Evolutionary conservation across 441 rosid species (phyloP), one percentile per base, ranked within the genome.

Genomic region (Aleurites moluccanus): DNA sequence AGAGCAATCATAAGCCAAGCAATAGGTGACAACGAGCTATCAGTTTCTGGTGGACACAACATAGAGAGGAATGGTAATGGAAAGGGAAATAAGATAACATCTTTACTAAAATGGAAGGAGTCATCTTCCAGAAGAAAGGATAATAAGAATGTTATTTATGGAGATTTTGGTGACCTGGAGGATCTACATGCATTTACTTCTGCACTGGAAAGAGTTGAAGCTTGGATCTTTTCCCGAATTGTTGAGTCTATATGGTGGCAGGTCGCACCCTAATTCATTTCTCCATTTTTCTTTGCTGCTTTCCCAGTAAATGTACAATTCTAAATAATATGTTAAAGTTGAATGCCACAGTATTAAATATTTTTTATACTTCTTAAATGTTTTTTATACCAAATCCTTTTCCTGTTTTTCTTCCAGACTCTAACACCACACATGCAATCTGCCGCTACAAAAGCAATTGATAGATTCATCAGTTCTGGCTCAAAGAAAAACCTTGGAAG

Each of bases 161-260:
- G 76, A 68, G 79, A 80, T 67, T 76, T 73, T 55, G 76, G 83
- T 75, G 87, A 87, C 61, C 88, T 93, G 93, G 88, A 90, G 59
- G 87, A 88, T 77, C 90, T 93, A 38, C 69, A 20, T 69, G 76
- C 84, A 60, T 88, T 92, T 74, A 81, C 77, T 76, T 81, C 82
- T 61, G 92, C 96, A n/a, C 85, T 96, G 42, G 93, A 91, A 86
- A 93, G 80, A 83, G 88, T 93, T 73, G 97, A 93, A 89, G 87
- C 91, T 75, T 96, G 98, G 99, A 91, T 91, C 82, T 96, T 93
- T 85, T 89, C 94, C 68, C 90, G 97, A 63, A 84, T 86, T 67
- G 82, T 93, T n/a, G 98, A 96, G 84, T 96, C 99, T 69, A 87
- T 96, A 64, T 93, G 99, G 99, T 96, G 98, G 99, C 99, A 96